Evolutionary conservation across 371 early-diverging fungal genomes (phyloP).

Genomic region (Mucor sp.): DNA sequence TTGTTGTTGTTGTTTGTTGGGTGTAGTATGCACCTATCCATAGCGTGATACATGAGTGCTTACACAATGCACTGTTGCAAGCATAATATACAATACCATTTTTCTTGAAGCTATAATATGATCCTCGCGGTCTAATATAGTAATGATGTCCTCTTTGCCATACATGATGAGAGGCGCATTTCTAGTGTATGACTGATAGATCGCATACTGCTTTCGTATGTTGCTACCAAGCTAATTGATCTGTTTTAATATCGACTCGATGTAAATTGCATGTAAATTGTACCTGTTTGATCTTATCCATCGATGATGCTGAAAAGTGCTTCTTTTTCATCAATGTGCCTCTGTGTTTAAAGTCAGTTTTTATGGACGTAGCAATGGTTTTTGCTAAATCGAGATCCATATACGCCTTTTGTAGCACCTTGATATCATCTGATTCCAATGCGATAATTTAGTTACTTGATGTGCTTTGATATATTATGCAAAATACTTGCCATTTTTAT

Average conservation of each 20-base stretch:
- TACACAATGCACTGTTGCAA: background rate
- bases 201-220: slow-evolving; percentile 30
- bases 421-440: slow-evolving; percentile 19
- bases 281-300: slow-evolving; percentile 11
- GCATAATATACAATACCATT: background rate
- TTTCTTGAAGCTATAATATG: slow-evolving; percentile 4
- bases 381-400: slow-evolving; percentile 33
- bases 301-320: background rate
- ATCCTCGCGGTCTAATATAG: slow-evolving; percentile 20
- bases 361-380: slow-evolving; percentile 28
- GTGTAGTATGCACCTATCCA: background rate
- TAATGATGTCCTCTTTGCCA: slow-evolving; percentile 34
- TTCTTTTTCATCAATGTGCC: slow-evolving; percentile 32
- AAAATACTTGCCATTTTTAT: slow-evolving; percentile 7
- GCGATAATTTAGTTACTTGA: background rate
- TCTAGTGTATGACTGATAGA: slow-evolving; percentile 38
- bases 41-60: background rate
- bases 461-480: background rate
- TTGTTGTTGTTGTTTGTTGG: background rate
- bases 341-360: slow-evolving; percentile 33
- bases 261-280: background rate
- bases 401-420: slow-evolving; percentile 28
- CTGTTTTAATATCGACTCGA: background rate
- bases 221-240: slow-evolving; percentile 29
- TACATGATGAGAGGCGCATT: slow-evolving; percentile 33